Base-by-base conservation (phyloP, 305 asterid genomes). In the Coffea humblotiana region DNA sequence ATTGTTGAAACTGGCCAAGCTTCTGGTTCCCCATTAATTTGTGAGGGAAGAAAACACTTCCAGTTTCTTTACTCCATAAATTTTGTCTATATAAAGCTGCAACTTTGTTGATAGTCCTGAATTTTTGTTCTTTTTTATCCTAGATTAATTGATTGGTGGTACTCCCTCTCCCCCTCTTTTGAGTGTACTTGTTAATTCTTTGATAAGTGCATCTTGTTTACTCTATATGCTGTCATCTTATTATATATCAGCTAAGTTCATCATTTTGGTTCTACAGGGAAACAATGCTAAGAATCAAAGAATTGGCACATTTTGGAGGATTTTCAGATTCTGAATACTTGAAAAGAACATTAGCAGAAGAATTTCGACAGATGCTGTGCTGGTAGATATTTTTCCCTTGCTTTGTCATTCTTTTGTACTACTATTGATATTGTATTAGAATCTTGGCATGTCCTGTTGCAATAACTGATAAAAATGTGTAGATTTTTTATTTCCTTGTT, bases 291-390 rank as follows among this genome's bases (percentile, higher is more conserved):
- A 90, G 90, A 79, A 90, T 90, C 61, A 79, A 43, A 78, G 97
- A 96, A 81, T 86, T 96, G 88, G 86, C 86, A 85, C 89, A 81
- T 83, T 92, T 96, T 84, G 98, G 99, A 82, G 98, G 99, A 66
- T 94, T 94, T 88, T 87, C 88, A 83, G 97, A 94, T 88, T 76
- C 89, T 58, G 92, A 84, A 56, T 92, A 85, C 89, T 84, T 96
- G 92, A 86, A 77, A 82, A 88, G 98, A 87, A 89, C 99, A 73
- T 86, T 96, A 81, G 89, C 91, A 67, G 86, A 88, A 84, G 98
- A 90, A 87, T 96, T 91, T 86, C 95, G 81, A 84, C 95, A 90
- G 84, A 83, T 92, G 92, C 89, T 89, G 84, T 85, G 86, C 80
- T 87, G 97, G 99, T 95, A 86, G 80, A 78, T 54, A 78, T 75